Percentiles rank a stretch among this genome's conserved stretches.
Conservation (phyloP, 495 filamentous ascomycete genomes). For the Neurospora sp. region DNA sequence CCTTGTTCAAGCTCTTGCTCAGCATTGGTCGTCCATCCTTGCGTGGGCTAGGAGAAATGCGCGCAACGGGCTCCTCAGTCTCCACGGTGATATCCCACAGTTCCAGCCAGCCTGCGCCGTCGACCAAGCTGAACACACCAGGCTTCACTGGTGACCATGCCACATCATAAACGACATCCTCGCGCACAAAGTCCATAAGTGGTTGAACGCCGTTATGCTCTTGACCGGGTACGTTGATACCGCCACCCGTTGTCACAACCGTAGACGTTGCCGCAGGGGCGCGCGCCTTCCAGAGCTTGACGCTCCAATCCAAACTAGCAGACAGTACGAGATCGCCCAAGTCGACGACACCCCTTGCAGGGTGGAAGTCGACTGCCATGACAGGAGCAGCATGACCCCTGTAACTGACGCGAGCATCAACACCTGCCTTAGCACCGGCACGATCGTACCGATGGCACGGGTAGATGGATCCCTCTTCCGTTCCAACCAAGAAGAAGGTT, state of each 20-base stretch:
- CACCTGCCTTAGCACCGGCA: constrained; percentile 90
- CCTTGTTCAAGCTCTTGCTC: constrained; percentile 77
- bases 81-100: constrained; percentile 92
- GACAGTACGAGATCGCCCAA: constrained; percentile 90
- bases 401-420: constrained; percentile 77
- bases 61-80: constrained; percentile 79
- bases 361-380: constrained; percentile 94
- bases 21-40: constrained; percentile 50
- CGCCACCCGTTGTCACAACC: constrained; percentile 10
- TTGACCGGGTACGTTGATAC: background rate
- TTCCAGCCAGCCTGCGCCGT: constrained; percentile 87
- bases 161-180: constrained; percentile 94
- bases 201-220: constrained; percentile 42
- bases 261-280: constrained; percentile 58
- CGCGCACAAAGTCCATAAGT: constrained; percentile 77
- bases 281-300: constrained; percentile 90
- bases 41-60: constrained; percentile 54
- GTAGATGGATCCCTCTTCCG: constrained; percentile 91
- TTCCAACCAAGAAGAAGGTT: constrained; percentile 93
- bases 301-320: constrained; percentile 85
- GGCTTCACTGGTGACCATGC: constrained; percentile 88
- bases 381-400: constrained; percentile 84
- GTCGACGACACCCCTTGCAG: constrained; percentile 79
- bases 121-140: constrained; percentile 86
- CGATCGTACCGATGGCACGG: constrained; percentile 95